Evolutionary conservation across 257 asterid species (phyloP), one percentile per base, ranked within the genome.

Genomic region (Penstemon davidsonii): DNA sequence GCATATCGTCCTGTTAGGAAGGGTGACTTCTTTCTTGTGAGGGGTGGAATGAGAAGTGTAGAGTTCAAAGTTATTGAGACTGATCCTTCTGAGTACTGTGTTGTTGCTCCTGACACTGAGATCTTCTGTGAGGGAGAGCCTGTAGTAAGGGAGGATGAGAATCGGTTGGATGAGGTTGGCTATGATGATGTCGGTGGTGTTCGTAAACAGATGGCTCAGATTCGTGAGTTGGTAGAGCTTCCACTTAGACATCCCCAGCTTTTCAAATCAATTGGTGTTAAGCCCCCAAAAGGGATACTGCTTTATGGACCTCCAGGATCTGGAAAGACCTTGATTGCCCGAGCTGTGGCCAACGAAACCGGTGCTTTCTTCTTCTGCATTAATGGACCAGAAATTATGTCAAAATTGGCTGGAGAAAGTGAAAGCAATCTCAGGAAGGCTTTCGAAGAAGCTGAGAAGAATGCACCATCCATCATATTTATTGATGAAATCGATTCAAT

Each of bases 401-500:
- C 97, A 0, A 90, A 90, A 74, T 62, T 91, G 83, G 96, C 97
- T 0, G 97, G 97, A 79, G 97, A 91, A 80, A 91, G 97, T 75
- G 97, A 91, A 62, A 86, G 96, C 79, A 91, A 91, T 74, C 91
- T 91, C 47, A 82, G 97, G 79, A 91, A 91, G 86, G 97, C 97
- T 13, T 91, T 88, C 72, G 97, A 91, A 76, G 96, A 91, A 77
- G 97, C 97, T 6, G 95, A 91, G 83, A 86, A 90, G 85, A 90
- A 25, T 25, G 33, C 33, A 25, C 33, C 33, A 1, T 25, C 33
- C 2, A 25, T 25, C 33, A 25, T 25, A 25, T 25, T 25, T 25
- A 25, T 25, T 25, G 33, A 25, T 25, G 33, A 91, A 73, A 80
- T 91, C 67, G 97, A 91, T 64, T 88, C 95, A 6, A 91, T 91